phyloP scores from a whole-genome alignment of 78 protist genomes.

The Dictyostelium brefeldianum region DNA sequence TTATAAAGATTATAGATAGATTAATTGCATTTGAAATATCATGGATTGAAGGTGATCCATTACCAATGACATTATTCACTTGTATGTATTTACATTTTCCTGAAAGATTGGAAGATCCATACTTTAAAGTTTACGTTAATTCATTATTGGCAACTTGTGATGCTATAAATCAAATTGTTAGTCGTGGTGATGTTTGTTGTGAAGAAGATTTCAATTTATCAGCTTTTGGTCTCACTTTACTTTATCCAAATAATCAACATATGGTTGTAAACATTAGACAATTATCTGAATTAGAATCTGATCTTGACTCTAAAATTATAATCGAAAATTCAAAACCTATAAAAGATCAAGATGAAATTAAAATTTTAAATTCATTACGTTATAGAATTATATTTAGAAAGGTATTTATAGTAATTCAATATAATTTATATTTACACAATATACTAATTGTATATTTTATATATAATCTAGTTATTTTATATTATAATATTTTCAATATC shows the following conservation, averaged over 20 bases:
- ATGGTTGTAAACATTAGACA: slow-evolving; percentile 16
- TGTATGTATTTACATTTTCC: slow-evolving; percentile 61
- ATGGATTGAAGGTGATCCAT: slow-evolving; percentile 54
- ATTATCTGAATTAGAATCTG: not conserved
- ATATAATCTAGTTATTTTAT: slow-evolving; percentile 11
- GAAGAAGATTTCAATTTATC: slow-evolving; percentile 70
- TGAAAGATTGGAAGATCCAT: slow-evolving; percentile 9
- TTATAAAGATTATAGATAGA: slow-evolving; percentile 40
- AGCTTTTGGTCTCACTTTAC: not conserved
- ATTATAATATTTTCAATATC: slow-evolving; percentile 17
- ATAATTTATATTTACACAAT: not conserved
- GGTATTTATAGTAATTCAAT: not conserved
- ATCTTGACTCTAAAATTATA: not conserved
- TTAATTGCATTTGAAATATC: slow-evolving; percentile 15
- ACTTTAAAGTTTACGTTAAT: slow-evolving; percentile 7
- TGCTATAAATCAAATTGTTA: not conserved
- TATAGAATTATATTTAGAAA: slow-evolving; percentile 47
- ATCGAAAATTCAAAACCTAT: not conserved
- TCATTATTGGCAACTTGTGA: slow-evolving; percentile 47
- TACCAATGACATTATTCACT: slow-evolving; percentile 39
- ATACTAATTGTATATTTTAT: slow-evolving; percentile 2
- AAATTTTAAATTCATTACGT: not conserved
- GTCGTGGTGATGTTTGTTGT: slow-evolving; percentile 51
- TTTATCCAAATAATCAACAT: not conserved
- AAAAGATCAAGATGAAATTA: not conserved